Conservation (phyloP, 2,329 filamentous ascomycete species). For the Esteya vermicola region DNA sequence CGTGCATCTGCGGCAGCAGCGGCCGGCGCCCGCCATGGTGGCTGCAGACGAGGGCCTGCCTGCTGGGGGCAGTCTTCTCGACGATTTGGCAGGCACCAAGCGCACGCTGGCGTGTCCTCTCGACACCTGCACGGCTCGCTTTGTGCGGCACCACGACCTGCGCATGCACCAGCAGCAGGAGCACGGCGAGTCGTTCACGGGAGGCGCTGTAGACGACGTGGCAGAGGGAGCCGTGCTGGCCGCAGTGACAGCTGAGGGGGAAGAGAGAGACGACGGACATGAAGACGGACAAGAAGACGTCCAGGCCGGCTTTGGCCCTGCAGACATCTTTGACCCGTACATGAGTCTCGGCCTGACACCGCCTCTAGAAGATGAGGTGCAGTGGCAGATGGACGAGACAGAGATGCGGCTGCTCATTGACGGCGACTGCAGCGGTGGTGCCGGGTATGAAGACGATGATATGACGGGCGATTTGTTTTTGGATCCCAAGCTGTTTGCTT, state of each 20-base stretch:
- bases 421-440: constrained; percentile 1
- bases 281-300: background rate
- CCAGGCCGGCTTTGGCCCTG: background rate
- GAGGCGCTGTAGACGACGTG: background rate
- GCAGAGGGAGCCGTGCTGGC: background rate
- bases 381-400: constrained; percentile 13
- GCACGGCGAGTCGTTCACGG: constrained; percentile 4
- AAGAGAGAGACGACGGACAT: background rate
- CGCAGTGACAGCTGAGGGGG: background rate
- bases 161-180: constrained; percentile 27
- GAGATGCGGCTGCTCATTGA: constrained; percentile 14
- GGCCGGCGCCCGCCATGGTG: constrained; percentile 20
- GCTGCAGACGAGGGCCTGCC: constrained; percentile 15
- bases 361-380: constrained; percentile 2
- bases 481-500: constrained; percentile 9
- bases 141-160: constrained; percentile 36
- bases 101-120: constrained; percentile 28
- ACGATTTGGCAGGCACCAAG: constrained; percentile 20
- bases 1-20: constrained; percentile 53
- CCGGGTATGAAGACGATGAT: too few relatives aligned
- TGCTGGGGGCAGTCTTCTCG: constrained; percentile 19
- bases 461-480: too few relatives aligned
- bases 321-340: constrained; percentile 3
- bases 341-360: constrained; percentile 1
- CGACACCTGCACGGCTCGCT: constrained; percentile 27